Evolutionary conservation across 441 rosid species (phyloP).

Genomic region (Mallotus japonicus): DNA sequence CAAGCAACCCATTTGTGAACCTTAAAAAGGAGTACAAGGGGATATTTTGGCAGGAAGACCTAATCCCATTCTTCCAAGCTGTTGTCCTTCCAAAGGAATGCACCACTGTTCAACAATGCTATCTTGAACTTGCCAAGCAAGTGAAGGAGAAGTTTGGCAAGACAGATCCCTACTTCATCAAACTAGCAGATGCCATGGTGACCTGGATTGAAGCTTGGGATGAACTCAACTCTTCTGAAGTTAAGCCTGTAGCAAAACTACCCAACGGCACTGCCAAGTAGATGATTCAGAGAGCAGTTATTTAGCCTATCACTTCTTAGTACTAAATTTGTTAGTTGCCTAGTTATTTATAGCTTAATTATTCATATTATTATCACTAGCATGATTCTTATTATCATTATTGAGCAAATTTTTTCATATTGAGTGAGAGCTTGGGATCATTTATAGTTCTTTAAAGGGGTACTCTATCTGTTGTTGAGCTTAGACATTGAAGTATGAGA

Average conservation of each 20-base stretch:
- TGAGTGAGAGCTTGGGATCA: neutral
- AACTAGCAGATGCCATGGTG: conserved; percentile 88
- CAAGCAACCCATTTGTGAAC: conserved; percentile 91
- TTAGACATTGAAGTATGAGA: neutral
- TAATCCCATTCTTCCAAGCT: conserved; percentile 85
- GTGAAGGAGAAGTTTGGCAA: conserved; percentile 73
- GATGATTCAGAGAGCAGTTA: conserved; percentile 4
- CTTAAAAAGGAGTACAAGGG: conserved; percentile 88
- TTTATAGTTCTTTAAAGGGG: too few relatives aligned
- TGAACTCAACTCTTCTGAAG: conserved; percentile 60
- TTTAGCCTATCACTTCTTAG: neutral
- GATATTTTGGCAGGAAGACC: conserved; percentile 90
- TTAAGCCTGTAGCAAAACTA: conserved; percentile 15
- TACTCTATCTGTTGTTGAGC: neutral
- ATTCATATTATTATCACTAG: neutral
- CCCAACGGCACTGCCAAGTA: conserved; percentile 30
- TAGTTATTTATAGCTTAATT: neutral
- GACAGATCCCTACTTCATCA: conserved; percentile 73
- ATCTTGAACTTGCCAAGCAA: conserved; percentile 71
- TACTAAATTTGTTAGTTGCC: conserved; percentile 1
- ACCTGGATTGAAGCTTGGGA: conserved; percentile 99
- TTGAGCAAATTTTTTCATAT: too few relatives aligned
- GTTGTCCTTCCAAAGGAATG: conserved; percentile 70
- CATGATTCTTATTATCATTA: neutral
- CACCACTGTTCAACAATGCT: conserved; percentile 79